These are phyloP conservation scores for Arachis stenosperma DNA, from an alignment of 306 rosid species.

Conservation along the genomic window DNA sequence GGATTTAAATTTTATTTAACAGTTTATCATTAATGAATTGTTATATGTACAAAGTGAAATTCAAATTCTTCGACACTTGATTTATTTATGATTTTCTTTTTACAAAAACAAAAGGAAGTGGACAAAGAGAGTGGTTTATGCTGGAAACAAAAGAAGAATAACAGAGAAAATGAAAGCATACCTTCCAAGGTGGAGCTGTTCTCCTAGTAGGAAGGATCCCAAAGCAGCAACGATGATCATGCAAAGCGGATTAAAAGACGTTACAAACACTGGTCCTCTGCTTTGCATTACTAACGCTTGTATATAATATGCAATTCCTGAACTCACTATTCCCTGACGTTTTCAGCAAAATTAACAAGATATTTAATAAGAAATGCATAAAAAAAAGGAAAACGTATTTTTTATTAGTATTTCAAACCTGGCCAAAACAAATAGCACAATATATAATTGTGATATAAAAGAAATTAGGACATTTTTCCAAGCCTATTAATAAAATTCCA, in stretches of 20 bases:
- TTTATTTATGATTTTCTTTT: no score
- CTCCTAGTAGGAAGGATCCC: conserved; percentile 60
- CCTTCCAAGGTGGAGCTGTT: conserved; percentile 73
- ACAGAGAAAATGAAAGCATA: neutral
- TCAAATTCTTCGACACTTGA: no score
- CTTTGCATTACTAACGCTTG: conserved; percentile 70
- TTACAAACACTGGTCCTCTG: conserved; percentile 76
- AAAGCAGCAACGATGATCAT: conserved; percentile 63
- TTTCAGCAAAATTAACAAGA: neutral
- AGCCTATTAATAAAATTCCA: no score
- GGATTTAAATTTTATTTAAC: no score
- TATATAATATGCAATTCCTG: conserved; percentile 66
- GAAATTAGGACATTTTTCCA: no score
- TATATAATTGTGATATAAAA: no score
- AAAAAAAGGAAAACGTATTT: no score
- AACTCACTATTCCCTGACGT: conserved; percentile 62
- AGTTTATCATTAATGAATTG: no score
- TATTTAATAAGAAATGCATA: neutral
- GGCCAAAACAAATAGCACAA: no score
- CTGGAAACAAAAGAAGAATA: neutral
- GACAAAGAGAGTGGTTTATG: neutral
- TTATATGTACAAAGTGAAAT: no score
- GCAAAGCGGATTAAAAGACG: conserved; percentile 80
- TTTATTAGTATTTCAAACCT: no score
- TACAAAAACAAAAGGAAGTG: no score